Conservation (phyloP, 2,329 filamentous ascomycete species). For the Sphaerulina musiva region DNA sequence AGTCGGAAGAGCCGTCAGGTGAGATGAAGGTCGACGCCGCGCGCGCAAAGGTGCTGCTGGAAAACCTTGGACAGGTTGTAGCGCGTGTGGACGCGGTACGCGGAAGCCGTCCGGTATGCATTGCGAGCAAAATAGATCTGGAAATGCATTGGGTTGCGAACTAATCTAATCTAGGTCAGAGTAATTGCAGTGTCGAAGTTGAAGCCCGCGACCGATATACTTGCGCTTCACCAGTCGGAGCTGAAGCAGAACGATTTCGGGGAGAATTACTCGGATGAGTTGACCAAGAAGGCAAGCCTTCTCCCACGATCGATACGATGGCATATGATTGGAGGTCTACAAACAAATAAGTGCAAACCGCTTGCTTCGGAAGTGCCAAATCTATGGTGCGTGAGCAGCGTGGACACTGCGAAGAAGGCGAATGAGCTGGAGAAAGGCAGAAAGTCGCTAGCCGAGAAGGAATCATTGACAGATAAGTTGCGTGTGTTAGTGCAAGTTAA, state of each 20-base stretch:
- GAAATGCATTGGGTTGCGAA: conserved; percentile 14
- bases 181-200: conserved; percentile 94
- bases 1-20: conserved; percentile 2
- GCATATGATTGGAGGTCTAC: conserved; percentile 95
- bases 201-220: conserved; percentile 85
- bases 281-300: conserved; percentile 74
- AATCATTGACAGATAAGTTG: conserved; percentile 41
- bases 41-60: conserved; percentile 42
- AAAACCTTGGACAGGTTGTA: conserved; percentile 40
- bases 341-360: conserved; percentile 87
- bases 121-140: background rate
- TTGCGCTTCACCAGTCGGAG: conserved; percentile 63
- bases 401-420: conserved; percentile 85
- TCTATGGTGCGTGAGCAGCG: conserved; percentile 83
- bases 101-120: conserved; percentile 1
- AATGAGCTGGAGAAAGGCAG: conserved; percentile 72
- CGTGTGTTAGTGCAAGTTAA: conserved; percentile 89
- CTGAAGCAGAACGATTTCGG: conserved; percentile 65
- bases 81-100: conserved; percentile 37
- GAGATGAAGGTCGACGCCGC: conserved; percentile 37
- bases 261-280: conserved; percentile 83
- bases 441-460: conserved; percentile 47
- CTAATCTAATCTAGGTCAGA: conserved; percentile 53
- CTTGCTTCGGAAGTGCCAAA: conserved; percentile 78
- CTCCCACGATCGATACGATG: conserved; percentile 73